These are phyloP conservation scores for Taphrina flavorubra DNA, from an alignment of 1,139 yeast genomes.

Conservation along the genomic window DNA sequence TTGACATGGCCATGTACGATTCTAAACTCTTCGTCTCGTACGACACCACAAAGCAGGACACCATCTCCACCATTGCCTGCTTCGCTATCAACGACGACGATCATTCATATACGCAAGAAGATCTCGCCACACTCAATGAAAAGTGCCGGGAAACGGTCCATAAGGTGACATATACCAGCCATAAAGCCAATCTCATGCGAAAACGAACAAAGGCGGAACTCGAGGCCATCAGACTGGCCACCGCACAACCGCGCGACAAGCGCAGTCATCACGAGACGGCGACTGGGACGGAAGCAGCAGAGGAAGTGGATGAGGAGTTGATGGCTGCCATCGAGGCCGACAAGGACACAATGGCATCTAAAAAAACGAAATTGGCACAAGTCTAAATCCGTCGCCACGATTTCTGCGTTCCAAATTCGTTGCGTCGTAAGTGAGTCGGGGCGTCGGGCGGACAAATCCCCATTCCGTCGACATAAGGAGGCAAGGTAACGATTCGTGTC, in stretches of 20 bases:
- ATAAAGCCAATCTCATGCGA: conserved; percentile 21
- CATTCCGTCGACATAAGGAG: no score
- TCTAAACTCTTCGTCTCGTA: conserved; percentile 2
- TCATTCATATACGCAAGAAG: not conserved
- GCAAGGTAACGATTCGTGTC: no score
- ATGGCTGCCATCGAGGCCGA: conserved; percentile 22
- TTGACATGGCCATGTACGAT: conserved; percentile 10
- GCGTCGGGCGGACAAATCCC: no score
- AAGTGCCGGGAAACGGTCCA: not conserved
- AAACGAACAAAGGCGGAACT: conserved; percentile 30
- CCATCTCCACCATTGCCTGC: not conserved
- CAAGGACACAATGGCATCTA: not conserved
- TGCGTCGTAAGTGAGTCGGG: no score
- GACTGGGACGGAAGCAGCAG: not conserved
- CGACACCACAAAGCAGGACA: conserved; percentile 6
- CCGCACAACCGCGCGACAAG: conserved; percentile 3
- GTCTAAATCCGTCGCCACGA: not conserved
- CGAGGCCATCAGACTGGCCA: conserved; percentile 9
- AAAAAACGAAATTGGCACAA: not conserved
- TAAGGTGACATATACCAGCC: conserved; percentile 7
- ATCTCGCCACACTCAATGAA: not conserved
- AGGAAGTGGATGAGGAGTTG: conserved; percentile 5
- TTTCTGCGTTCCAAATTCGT: no score
- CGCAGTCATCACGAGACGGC: not conserved
- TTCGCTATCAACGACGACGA: not conserved